These are phyloP conservation scores for Citrus medica DNA, from an alignment of 345 rosid species.

Conservation along the genomic window DNA sequence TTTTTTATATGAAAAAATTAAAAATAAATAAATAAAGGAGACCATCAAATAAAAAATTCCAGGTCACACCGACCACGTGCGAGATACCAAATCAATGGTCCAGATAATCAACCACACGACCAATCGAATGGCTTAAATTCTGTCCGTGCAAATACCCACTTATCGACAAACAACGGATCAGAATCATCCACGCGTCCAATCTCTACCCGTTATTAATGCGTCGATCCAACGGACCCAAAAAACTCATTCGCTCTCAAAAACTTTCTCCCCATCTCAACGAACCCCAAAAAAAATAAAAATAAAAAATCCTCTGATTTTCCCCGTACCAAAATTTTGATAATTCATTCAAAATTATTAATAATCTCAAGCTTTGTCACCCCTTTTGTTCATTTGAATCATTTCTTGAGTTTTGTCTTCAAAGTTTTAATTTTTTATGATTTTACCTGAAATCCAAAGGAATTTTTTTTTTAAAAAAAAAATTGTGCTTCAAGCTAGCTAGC, in stretches of 20 bases:
- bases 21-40: not conserved
- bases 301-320: not conserved
- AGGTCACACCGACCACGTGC: constrained; percentile 18
- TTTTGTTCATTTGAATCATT: not conserved
- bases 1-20: no score
- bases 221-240: constrained; percentile 17
- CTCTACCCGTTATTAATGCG: not conserved
- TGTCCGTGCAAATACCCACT: constrained; percentile 9
- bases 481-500: no score
- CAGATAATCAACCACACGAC: not conserved
- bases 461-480: no score
- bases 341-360: not conserved
- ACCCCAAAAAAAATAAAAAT: not conserved
- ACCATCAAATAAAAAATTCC: not conserved
- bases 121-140: constrained; percentile 17
- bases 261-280: not conserved
- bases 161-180: constrained; percentile 34
- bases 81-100: constrained; percentile 16
- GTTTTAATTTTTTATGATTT: not conserved
- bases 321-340: no score
- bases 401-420: not conserved
- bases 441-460: no score
- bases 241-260: not conserved
- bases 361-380: not conserved
- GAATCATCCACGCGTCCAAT: constrained; percentile 21